phyloP scores from a whole-genome alignment of 139 green algal species.

The Chlamydomonas incerta region DNA sequence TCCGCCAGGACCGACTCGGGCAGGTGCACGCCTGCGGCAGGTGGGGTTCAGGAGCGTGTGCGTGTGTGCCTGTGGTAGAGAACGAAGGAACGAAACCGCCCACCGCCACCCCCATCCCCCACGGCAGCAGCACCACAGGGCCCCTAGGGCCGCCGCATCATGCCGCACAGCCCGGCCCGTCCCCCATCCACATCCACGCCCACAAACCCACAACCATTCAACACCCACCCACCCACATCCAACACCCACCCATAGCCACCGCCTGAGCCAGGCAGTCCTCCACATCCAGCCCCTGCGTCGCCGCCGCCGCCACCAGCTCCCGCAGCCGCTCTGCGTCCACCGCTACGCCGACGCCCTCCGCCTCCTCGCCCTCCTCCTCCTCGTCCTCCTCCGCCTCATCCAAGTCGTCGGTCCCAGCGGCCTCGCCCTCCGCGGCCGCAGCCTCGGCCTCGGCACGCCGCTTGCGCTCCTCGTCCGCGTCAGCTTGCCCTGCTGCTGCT shows the following conservation, averaged over 20 bases:
- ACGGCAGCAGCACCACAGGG: no score
- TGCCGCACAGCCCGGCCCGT: not conserved
- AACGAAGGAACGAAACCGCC: no score
- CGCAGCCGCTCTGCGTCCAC: not conserved
- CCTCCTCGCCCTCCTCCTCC: not conserved
- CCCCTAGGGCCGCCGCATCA: not conserved
- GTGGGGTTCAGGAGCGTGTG: no score
- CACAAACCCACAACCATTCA: slow-evolving; percentile 34
- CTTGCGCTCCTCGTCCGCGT: not conserved
- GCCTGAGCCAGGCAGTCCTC: slow-evolving; percentile 42
- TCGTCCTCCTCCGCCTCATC: not conserved
- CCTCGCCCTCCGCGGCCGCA: no score
- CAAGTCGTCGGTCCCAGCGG: no score
- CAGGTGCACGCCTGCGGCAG: not conserved
- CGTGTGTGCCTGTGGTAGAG: no score
- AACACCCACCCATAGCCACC: slow-evolving; percentile 40
- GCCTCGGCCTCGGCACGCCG: not conserved
- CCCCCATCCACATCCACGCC: not conserved
- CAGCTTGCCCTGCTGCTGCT: not conserved
- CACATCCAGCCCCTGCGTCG: not conserved
- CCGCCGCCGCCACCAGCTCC: not conserved
- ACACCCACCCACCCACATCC: not conserved
- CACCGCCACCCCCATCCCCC: no score
- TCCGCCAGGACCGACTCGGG: not conserved
- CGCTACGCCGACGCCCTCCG: slow-evolving; percentile 6